These are phyloP conservation scores for Cokeromyces recurvatus DNA, from an alignment of 371 early-diverging fungal genomes.

Conservation along the genomic window DNA sequence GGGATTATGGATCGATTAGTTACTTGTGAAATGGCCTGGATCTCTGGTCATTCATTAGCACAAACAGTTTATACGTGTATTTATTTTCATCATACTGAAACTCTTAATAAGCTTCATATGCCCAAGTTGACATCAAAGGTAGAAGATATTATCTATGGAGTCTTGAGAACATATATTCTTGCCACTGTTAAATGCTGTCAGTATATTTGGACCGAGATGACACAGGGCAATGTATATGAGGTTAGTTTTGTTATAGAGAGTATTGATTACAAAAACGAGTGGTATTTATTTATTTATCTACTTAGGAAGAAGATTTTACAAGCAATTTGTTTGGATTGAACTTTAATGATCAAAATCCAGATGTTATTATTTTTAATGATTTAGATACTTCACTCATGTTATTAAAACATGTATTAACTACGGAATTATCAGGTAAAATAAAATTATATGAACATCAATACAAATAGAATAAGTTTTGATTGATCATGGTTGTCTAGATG, in stretches of 20 bases:
- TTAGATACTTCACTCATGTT: conserved; percentile 40
- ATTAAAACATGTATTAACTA: conserved; percentile 6
- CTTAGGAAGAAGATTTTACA: conserved; percentile 68
- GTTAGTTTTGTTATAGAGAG: conserved; percentile 21
- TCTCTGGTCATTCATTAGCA: conserved; percentile 67
- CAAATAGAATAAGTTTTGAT: background rate
- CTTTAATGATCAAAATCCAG: conserved; percentile 49
- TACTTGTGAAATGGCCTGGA: conserved; percentile 68
- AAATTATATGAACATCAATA: too few relatives aligned
- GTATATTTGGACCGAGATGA: conserved; percentile 60
- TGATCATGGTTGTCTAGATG: background rate
- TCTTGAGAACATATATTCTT: conserved; percentile 49
- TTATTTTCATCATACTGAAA: conserved; percentile 53
- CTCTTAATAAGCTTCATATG: conserved; percentile 27
- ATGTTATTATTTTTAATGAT: conserved; percentile 39
- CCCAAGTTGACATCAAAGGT: conserved; percentile 7
- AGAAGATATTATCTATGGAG: conserved; percentile 31
- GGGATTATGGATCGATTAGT: conserved; percentile 67
- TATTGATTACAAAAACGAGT: too few relatives aligned
- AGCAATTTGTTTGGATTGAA: conserved; percentile 60
- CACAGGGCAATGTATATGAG: conserved; percentile 58
- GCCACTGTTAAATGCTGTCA: conserved; percentile 54
- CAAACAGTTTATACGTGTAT: conserved; percentile 73
- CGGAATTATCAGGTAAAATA: conserved; percentile 1
- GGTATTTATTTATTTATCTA: too few relatives aligned